Evolutionary conservation across 768 basidiomycete genomes (phyloP).

Genomic region (Filobasidium wieringae): DNA sequence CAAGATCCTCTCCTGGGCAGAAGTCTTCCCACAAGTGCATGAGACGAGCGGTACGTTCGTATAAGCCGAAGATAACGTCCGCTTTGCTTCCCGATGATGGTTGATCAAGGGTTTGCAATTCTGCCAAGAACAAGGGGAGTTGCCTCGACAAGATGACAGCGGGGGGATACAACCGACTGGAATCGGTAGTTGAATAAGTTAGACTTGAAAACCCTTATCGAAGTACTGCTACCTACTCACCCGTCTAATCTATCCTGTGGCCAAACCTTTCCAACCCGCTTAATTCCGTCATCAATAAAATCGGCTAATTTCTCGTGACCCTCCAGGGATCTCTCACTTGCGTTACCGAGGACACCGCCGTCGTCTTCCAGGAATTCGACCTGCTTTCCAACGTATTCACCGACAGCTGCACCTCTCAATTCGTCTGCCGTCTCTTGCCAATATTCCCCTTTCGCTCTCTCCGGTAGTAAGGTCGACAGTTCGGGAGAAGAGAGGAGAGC

Average conservation of each 20-base stretch:
- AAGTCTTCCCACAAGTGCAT: slow-evolving; percentile 31
- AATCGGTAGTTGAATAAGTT: not conserved
- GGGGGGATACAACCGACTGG: slow-evolving; percentile 27
- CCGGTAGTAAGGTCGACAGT: slow-evolving; percentile 12
- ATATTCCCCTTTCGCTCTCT: slow-evolving; percentile 2
- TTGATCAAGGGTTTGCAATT: slow-evolving; percentile 31
- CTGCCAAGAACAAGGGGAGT: slow-evolving; percentile 36
- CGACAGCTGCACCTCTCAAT: slow-evolving; percentile 29
- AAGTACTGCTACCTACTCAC: slow-evolving; percentile 26
- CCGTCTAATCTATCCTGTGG: slow-evolving; percentile 17
- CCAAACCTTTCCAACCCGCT: slow-evolving; percentile 24
- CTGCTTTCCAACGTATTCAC: slow-evolving; percentile 26
- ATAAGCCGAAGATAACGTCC: slow-evolving; percentile 33
- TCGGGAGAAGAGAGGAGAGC: slow-evolving; percentile 14
- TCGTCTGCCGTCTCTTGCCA: slow-evolving; percentile 26
- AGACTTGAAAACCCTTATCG: too few relatives aligned
- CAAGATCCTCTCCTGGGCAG: slow-evolving; percentile 26
- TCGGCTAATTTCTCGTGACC: slow-evolving; percentile 30
- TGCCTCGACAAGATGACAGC: slow-evolving; percentile 34
- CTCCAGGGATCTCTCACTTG: slow-evolving; percentile 21
- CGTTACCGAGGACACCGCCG: not conserved
- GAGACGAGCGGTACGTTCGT: slow-evolving; percentile 27
- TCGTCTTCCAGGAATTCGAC: slow-evolving; percentile 1
- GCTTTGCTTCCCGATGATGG: slow-evolving; percentile 19
- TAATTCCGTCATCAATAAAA: slow-evolving; percentile 32